Conservation (phyloP, 805 yeast species). For the Debaryomyces prosopidis region DNA sequence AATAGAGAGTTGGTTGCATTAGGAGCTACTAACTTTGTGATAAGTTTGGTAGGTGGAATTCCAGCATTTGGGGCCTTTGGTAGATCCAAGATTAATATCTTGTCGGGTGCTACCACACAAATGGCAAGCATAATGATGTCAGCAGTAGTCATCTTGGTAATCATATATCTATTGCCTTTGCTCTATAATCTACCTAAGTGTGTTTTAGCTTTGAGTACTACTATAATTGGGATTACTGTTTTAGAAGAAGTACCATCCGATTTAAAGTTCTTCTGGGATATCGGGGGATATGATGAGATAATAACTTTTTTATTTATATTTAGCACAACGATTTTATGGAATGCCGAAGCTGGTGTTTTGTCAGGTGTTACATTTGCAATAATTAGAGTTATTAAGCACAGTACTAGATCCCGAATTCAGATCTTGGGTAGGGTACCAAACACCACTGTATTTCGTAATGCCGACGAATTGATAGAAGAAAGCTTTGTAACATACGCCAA, state of each 20-base stretch:
- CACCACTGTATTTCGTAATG: slow-evolving; percentile 59
- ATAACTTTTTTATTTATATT: slow-evolving; percentile 22
- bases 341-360: slow-evolving; percentile 38
- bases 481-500: slow-evolving; percentile 26
- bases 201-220: slow-evolving; percentile 35
- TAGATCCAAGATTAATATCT: slow-evolving; percentile 30
- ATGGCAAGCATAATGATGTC: slow-evolving; percentile 38
- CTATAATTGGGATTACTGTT: slow-evolving; percentile 54
- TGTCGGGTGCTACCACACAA: slow-evolving; percentile 52
- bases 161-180: slow-evolving; percentile 24
- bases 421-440: slow-evolving; percentile 61
- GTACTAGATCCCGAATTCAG: slow-evolving; percentile 81
- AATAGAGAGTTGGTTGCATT: slow-evolving; percentile 35
- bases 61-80: slow-evolving; percentile 40
- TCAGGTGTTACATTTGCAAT: slow-evolving; percentile 37
- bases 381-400: slow-evolving; percentile 56
- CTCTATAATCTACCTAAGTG: slow-evolving; percentile 30
- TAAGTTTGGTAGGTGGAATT: slow-evolving; percentile 29
- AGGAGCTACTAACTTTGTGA: slow-evolving; percentile 28
- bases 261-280: slow-evolving; percentile 31
- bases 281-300: slow-evolving; percentile 31
- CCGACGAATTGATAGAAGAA: slow-evolving; percentile 58
- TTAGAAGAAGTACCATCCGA: slow-evolving; percentile 34
- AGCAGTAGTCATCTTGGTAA: slow-evolving; percentile 21
- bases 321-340: slow-evolving; percentile 32